phyloP scores from a whole-genome alignment of 2,329 filamentous ascomycete genomes.

The Stachybotrys chartarum region DNA sequence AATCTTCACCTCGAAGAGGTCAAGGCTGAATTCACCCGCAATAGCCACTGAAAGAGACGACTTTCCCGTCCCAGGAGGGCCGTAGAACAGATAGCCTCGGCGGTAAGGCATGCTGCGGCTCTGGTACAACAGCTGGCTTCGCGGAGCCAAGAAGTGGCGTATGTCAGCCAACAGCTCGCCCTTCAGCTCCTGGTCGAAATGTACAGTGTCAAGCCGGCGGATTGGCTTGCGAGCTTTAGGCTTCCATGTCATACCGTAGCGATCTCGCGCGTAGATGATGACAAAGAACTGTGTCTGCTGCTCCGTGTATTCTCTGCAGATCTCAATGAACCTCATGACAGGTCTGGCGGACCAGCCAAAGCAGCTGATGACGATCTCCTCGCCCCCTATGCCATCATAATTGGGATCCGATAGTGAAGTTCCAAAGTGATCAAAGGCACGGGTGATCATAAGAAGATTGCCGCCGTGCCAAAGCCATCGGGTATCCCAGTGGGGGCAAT shows the following conservation, averaged over 20 bases:
- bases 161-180: slow-evolving; percentile 40
- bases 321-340: slow-evolving; percentile 36
- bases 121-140: slow-evolving; percentile 50
- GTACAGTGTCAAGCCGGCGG: slow-evolving; percentile 41
- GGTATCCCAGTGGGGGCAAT: slow-evolving; percentile 35
- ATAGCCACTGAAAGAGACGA: slow-evolving; percentile 47
- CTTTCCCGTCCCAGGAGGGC: slow-evolving; percentile 56
- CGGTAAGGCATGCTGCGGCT: slow-evolving; percentile 37
- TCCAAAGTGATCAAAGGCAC: slow-evolving; percentile 30
- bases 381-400: slow-evolving; percentile 38
- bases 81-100: slow-evolving; percentile 56
- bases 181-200: slow-evolving; percentile 40
- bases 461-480: slow-evolving; percentile 43
- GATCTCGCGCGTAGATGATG: slow-evolving; percentile 38
- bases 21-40: slow-evolving; percentile 41
- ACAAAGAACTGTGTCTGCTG: slow-evolving; percentile 41
- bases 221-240: slow-evolving; percentile 41
- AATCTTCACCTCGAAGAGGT: slow-evolving; percentile 42
- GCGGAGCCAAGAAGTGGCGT: slow-evolving; percentile 42
- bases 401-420: slow-evolving; percentile 29
- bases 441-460: slow-evolving; percentile 35
- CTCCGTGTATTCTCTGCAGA: slow-evolving; percentile 40
- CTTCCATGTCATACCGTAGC: slow-evolving; percentile 40
- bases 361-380: slow-evolving; percentile 40
- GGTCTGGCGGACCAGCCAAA: slow-evolving; percentile 43